Evolutionary conservation across 2,329 filamentous ascomycete species (phyloP).

Genomic region (Neurospora sp.): DNA sequence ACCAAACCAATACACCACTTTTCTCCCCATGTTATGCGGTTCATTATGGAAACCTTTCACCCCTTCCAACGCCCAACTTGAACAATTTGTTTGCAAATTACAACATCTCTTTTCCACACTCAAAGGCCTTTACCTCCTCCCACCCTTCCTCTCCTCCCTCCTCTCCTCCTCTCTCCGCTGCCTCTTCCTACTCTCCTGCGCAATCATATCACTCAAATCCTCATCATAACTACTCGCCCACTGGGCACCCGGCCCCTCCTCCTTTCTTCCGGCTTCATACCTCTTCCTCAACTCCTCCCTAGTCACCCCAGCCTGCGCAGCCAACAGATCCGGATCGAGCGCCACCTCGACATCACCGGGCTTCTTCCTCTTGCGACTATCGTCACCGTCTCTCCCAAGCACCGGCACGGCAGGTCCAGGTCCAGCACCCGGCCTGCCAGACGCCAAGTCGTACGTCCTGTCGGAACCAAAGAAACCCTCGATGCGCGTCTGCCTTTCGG

Average conservation of each 20-base stretch:
- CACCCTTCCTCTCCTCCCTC: slow-evolving; percentile 46
- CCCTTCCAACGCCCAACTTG: not conserved
- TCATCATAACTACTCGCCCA: slow-evolving; percentile 62
- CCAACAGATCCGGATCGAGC: slow-evolving; percentile 75
- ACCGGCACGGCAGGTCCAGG: slow-evolving; percentile 43
- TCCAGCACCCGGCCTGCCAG: slow-evolving; percentile 32
- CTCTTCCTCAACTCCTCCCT: slow-evolving; percentile 74
- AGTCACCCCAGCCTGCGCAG: slow-evolving; percentile 63
- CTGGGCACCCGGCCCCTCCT: slow-evolving; percentile 57
- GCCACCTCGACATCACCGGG: slow-evolving; percentile 91
- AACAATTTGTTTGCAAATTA: not conserved
- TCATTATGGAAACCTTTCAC: not conserved
- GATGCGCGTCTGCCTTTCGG: slow-evolving; percentile 74
- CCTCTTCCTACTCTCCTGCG: slow-evolving; percentile 81
- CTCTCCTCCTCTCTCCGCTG: slow-evolving; percentile 81
- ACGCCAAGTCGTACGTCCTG: slow-evolving; percentile 75
- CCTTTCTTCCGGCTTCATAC: slow-evolving; percentile 64
- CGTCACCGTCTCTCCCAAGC: slow-evolving; percentile 70
- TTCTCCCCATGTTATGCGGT: not conserved
- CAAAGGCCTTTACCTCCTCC: slow-evolving; percentile 19
- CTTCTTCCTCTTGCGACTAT: slow-evolving; percentile 77
- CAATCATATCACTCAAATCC: slow-evolving; percentile 92
- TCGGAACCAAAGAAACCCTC: slow-evolving; percentile 96
- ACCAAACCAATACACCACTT: not conserved
- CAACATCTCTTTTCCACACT: not conserved